phyloP scores from a whole-genome alignment of 768 basidiomycete species.

The Galerina marginata region DNA sequence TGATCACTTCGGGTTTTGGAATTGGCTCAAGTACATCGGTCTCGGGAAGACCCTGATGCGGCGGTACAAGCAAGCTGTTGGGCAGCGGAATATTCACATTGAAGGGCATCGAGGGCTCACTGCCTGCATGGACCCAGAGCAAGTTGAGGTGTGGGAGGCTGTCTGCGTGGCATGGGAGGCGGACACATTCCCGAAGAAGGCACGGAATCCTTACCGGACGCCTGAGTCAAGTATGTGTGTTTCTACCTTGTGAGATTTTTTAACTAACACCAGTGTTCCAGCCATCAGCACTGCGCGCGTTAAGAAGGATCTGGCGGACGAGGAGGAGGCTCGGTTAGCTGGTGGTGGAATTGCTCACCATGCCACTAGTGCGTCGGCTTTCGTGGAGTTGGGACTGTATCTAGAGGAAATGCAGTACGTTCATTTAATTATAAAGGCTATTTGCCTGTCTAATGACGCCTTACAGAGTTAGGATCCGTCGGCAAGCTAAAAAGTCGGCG shows the following conservation, averaged over 20 bases:
- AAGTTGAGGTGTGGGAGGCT: slow-evolving; percentile 17
- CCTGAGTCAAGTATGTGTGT: not conserved
- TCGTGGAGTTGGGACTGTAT: slow-evolving; percentile 21
- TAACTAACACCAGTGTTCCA: not conserved
- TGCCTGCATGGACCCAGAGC: not conserved
- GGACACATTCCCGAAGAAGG: slow-evolving; percentile 11
- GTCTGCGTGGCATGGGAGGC: slow-evolving; percentile 19
- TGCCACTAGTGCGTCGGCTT: slow-evolving; percentile 12
- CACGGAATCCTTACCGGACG: slow-evolving; percentile 12
- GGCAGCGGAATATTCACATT: slow-evolving; percentile 17
- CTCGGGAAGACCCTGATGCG: slow-evolving; percentile 24
- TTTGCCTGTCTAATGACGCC: not conserved
- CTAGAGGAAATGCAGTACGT: slow-evolving; percentile 25
- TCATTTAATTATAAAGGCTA: not conserved
- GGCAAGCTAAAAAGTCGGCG: not conserved
- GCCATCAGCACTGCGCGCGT: slow-evolving; percentile 5
- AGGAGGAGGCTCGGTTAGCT: not conserved
- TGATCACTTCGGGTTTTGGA: slow-evolving; percentile 35
- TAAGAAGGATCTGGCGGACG: slow-evolving; percentile 3
- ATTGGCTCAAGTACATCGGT: slow-evolving; percentile 28
- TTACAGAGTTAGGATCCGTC: not conserved
- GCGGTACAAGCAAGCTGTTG: slow-evolving; percentile 11
- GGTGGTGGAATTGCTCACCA: slow-evolving; percentile 11
- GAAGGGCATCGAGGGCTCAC: slow-evolving; percentile 18
- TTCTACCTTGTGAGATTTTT: too few species aligned